These are phyloP conservation scores for Leccinum ochraceum DNA, from an alignment of 768 basidiomycete species.

Conservation along the genomic window DNA sequence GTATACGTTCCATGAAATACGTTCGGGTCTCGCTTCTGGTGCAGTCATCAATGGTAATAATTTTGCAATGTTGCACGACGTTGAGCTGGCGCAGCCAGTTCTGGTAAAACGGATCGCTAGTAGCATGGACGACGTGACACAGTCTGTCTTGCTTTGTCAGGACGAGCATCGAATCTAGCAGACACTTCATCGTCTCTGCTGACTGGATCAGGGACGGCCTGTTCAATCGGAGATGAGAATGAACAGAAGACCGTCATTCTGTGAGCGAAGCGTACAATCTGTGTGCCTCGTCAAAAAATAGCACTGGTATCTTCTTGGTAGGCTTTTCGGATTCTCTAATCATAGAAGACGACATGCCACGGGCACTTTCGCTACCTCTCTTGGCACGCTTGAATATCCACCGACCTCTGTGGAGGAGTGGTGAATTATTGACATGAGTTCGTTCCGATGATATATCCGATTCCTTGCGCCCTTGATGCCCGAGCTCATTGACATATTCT, in stretches of 20 bases:
- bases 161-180: slow-evolving; percentile 84
- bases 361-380: slow-evolving; percentile 31
- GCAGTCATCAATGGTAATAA: slow-evolving; percentile 80
- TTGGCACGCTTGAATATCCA: slow-evolving; percentile 32
- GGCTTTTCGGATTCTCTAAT: slow-evolving; percentile 38
- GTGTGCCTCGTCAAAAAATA: slow-evolving; percentile 87
- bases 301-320: slow-evolving; percentile 71
- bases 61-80: slow-evolving; percentile 84
- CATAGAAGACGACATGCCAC: slow-evolving; percentile 32
- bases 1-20: slow-evolving; percentile 64
- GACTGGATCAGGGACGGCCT: slow-evolving; percentile 78
- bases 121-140: slow-evolving; percentile 80
- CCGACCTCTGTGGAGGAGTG: slow-evolving; percentile 29
- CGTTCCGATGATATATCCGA: slow-evolving; percentile 40
- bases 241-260: not conserved
- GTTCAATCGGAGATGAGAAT: slow-evolving; percentile 8
- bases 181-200: slow-evolving; percentile 77
- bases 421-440: slow-evolving; percentile 41
- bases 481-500: slow-evolving; percentile 29
- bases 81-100: slow-evolving; percentile 80
- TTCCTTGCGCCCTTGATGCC: slow-evolving; percentile 29
- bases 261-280: slow-evolving; percentile 54
- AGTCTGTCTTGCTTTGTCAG: slow-evolving; percentile 86
- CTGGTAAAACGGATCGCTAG: slow-evolving; percentile 84
- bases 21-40: slow-evolving; percentile 66